Base-by-base conservation (phyloP, 306 rosid genomes). In the Sicyos baderoa region DNA sequence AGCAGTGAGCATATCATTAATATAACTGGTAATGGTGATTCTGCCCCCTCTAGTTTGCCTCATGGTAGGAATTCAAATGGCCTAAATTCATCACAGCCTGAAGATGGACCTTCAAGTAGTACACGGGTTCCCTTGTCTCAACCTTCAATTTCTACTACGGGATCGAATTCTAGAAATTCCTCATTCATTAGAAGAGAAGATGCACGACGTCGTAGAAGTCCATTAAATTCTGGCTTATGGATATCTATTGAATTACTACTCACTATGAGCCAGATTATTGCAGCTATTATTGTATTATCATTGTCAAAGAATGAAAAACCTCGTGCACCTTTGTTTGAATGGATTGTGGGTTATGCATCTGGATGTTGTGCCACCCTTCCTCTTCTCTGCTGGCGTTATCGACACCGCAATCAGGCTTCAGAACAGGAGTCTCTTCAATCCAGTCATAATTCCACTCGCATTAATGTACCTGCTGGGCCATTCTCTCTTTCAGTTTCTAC, bases 291-390 rank as follows among this genome's bases (percentile, higher is more conserved):
- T 62, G 94, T 93, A 68, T 79, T 93, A 81, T 83, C 91, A 55
- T 37, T 93, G 87, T 89, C 98, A 53, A 84, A 84, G 81, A 70
- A 86, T 61, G 98, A 93, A 68, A 89, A 79, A 79, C 96, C 98
- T 0, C 86, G 9, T 29, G 81, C 89, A 9, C 98, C 98, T 10
- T 81, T 93, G 87, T 84, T 84, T 83, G 87, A 76, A 2, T 93
- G 98, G 98, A 82, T 93, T 51, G 77, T 93, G 29, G 97, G 98
- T 12, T 89, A 89, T 82, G 96, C 97, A 72, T 79, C 85, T 66
- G 98, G 98, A 68, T 88, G 98, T 78, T 81, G 82, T 85, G 94
- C 96, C 69, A 93, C 86, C 42, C 87, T 93, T 59, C 98, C 98
- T 80, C 85, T 93, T 73, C 95, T 93, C 56, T 90, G 79, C 74